Conservation (phyloP, 257 asterid species). For the Agastache rugosa region DNA sequence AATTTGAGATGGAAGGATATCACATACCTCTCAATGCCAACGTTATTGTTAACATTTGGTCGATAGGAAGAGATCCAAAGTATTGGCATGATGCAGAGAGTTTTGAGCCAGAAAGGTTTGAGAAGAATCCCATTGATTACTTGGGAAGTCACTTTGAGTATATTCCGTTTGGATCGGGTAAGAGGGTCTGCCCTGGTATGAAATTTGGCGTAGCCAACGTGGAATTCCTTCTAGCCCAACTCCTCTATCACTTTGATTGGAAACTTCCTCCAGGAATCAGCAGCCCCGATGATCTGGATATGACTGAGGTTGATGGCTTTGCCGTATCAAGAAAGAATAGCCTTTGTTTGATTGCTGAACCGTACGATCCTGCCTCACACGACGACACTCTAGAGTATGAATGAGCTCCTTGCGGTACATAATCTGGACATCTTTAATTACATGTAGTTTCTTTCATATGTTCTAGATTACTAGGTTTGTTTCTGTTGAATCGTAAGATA, state of each 20-base stretch:
- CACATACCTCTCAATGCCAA: constrained; percentile 40
- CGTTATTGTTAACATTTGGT: constrained; percentile 41
- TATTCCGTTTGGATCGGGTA: constrained; percentile 50
- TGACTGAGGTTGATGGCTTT: constrained; percentile 39
- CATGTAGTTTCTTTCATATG: too few species aligned
- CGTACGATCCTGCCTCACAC: not conserved
- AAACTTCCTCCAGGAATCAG: constrained; percentile 36
- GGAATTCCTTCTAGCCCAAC: constrained; percentile 39
- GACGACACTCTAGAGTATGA: not conserved
- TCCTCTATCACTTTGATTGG: constrained; percentile 45
- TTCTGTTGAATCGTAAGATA: too few species aligned
- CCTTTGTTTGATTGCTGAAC: constrained; percentile 40
- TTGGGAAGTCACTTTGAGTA: constrained; percentile 44
- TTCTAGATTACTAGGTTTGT: too few species aligned
- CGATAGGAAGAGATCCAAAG: constrained; percentile 44
- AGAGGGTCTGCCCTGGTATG: constrained; percentile 51
- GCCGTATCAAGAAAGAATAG: constrained; percentile 31
- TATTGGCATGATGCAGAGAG: constrained; percentile 47
- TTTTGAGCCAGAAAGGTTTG: constrained; percentile 51
- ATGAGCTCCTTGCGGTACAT: not conserved
- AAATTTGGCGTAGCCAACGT: constrained; percentile 38
- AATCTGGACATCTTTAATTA: not conserved
- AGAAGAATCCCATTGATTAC: constrained; percentile 37
- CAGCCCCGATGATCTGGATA: constrained; percentile 21
- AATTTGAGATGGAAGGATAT: constrained; percentile 39